A percentile compares a stretch with the other conserved stretches of the same genome.
Conservation (phyloP, 2,329 filamentous ascomycete species). For the Polytolypa hystricis region DNA sequence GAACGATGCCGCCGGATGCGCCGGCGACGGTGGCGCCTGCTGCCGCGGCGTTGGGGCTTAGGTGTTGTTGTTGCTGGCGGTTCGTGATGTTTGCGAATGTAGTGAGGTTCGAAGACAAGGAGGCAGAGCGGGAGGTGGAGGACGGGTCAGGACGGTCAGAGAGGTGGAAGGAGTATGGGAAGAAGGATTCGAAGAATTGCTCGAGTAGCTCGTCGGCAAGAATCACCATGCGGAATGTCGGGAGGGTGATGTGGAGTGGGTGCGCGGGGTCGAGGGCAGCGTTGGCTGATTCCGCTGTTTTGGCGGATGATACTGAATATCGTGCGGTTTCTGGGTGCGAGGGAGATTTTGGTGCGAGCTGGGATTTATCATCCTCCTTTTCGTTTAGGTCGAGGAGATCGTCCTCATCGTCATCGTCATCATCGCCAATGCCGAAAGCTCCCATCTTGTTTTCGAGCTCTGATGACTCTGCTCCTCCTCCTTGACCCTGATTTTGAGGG, state of each 20-base stretch:
- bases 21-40: constrained; percentile 34
- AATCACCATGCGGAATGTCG: constrained; percentile 97
- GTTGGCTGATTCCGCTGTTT: constrained; percentile 69
- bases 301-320: constrained; percentile 44
- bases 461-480: constrained; percentile 18
- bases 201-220: constrained; percentile 91
- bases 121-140: constrained; percentile 32
- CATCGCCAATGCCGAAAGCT: constrained; percentile 67
- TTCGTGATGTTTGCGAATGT: constrained; percentile 66
- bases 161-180: constrained; percentile 84
- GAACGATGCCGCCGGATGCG: constrained; percentile 49
- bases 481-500: constrained; percentile 45
- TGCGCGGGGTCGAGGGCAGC: constrained; percentile 84
- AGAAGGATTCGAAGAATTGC: constrained; percentile 94
- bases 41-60: constrained; percentile 27
- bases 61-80: too few species aligned
- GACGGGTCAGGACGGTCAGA: constrained; percentile 50
- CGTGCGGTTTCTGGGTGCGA: constrained; percentile 19
- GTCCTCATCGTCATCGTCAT: constrained; percentile 57
- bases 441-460: constrained; percentile 33
- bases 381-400: constrained; percentile 6
- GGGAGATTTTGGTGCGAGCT: constrained; percentile 16
- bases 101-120: constrained; percentile 60
- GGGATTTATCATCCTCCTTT: constrained; percentile 4
- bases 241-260: constrained; percentile 87